Evolutionary conservation across 139 green algal genomes (phyloP), one percentile per base, ranked within the genome.

Genomic region (Asterochloris erici): DNA sequence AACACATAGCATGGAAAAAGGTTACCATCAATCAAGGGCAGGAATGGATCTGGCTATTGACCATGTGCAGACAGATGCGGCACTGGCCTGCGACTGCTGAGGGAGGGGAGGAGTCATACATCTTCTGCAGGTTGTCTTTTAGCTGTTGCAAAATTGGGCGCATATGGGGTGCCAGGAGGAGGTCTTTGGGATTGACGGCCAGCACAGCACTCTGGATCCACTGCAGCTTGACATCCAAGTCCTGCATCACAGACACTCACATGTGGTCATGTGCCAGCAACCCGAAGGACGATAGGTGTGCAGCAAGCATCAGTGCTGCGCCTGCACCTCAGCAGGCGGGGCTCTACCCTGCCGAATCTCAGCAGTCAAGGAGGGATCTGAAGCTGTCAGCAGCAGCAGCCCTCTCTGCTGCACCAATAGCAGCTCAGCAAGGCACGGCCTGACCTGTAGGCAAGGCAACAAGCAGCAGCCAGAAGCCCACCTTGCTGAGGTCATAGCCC

Each of bases 181-280:
- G 85, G 38, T 94, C 88, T 19, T 69, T 13, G 1, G 93, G 90
- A 84, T 97, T 85, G 15, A 97, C 68, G 9, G 73, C 71, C 79
- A 95, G 78, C 10, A 86, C 88, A 0, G 85, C 87, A 82, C 94
- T 86, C 0, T 84, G 85, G 19, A 98, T 87, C 94, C 94, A 98
- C 1, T 82, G 79, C 77, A 98, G 84, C 88, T 96, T 96, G 15
- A 84, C 79, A 26, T 75, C 64, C 27, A 85, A 86, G 60, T 88
- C 81, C 6, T 84, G 80, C 80, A 70, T 24, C 66, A 26, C 23
- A 82, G 1, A 63, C 62, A 71, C 29, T 6, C 38, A 54, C 38
- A 54, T 54, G 38, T 54, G 38, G 38, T 54, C 38, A 54, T 54
- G 38, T 54, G 38, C 38, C 38, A 54, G 38, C 38, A 54, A 2